Evolutionary conservation across 495 filamentous ascomycete genomes (phyloP).

Genomic region (Tuber brumale): DNA sequence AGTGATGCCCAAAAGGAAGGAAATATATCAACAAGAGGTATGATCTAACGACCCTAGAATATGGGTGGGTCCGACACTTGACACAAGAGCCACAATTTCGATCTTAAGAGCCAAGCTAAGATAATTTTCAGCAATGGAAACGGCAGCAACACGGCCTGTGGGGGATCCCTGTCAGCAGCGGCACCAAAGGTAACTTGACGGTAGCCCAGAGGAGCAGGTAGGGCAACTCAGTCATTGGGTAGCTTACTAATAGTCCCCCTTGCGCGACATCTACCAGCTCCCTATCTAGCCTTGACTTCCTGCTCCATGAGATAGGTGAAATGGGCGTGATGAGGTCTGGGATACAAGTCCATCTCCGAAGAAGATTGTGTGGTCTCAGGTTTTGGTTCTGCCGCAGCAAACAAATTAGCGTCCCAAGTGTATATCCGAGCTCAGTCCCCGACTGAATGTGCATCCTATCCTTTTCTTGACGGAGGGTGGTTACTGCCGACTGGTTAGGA

Average conservation of each 20-base stretch:
- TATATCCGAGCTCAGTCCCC: slow-evolving; percentile 86
- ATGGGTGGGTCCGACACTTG: slow-evolving; percentile 74
- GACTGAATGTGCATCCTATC: slow-evolving; percentile 89
- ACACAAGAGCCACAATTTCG: slow-evolving; percentile 86
- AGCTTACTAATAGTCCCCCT: slow-evolving; percentile 78
- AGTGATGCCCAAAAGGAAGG: slow-evolving; percentile 65
- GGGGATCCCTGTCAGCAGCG: slow-evolving; percentile 8
- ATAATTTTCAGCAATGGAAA: slow-evolving; percentile 92
- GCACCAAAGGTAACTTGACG: not conserved
- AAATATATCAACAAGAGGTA: slow-evolving; percentile 77
- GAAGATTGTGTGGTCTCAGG: no score
- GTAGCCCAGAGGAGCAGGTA: not conserved
- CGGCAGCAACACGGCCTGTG: slow-evolving; percentile 73
- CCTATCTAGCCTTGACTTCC: slow-evolving; percentile 85
- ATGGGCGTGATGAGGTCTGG: slow-evolving; percentile 88
- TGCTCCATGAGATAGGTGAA: slow-evolving; percentile 98
- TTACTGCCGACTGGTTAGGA: slow-evolving; percentile 83
- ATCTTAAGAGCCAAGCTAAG: slow-evolving; percentile 70
- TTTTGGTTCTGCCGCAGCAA: slow-evolving; percentile 86
- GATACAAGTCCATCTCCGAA: slow-evolving; percentile 86
- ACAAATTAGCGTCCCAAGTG: slow-evolving; percentile 85
- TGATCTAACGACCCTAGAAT: slow-evolving; percentile 71
- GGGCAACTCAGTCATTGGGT: not conserved
- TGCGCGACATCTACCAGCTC: slow-evolving; percentile 85
- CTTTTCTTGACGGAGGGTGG: slow-evolving; percentile 88